These are phyloP conservation scores for Colletotrichum sp. DNA, from an alignment of 2,329 filamentous ascomycete genomes.

Conservation along the genomic window DNA sequence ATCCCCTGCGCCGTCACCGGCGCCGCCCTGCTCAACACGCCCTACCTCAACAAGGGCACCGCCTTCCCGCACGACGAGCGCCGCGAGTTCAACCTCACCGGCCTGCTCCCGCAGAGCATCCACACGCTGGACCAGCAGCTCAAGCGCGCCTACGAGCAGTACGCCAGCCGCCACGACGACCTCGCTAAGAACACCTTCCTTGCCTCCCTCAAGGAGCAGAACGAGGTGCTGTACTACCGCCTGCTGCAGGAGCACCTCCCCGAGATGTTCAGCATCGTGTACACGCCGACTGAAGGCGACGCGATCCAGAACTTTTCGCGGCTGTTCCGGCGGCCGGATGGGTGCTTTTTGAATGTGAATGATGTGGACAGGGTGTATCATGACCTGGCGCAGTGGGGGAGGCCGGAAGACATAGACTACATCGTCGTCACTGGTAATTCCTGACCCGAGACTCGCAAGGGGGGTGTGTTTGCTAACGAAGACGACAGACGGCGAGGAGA, in stretches of 20 bases:
- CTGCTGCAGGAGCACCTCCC: constrained; percentile 78
- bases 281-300: constrained; percentile 88
- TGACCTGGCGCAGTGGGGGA: constrained; percentile 71
- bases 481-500: constrained; percentile 64
- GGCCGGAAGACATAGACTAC: constrained; percentile 79
- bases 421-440: constrained; percentile 79
- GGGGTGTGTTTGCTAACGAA: neutral
- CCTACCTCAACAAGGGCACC: constrained; percentile 78
- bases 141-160: constrained; percentile 81
- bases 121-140: constrained; percentile 81
- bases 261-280: constrained; percentile 91
- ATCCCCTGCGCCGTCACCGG: constrained; percentile 41
- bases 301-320: constrained; percentile 85
- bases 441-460: neutral
- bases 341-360: constrained; percentile 79
- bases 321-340: constrained; percentile 78
- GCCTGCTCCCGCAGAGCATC: constrained; percentile 73
- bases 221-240: constrained; percentile 80
- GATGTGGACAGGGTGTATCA: constrained; percentile 70
- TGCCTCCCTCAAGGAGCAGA: constrained; percentile 84
- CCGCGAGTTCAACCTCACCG: constrained; percentile 70
- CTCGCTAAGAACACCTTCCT: constrained; percentile 89
- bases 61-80: constrained; percentile 76
- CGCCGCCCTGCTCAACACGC: constrained; percentile 37
- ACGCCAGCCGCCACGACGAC: constrained; percentile 63